A percentile compares a stretch with the other conserved stretches of the same genome.
These are phyloP conservation scores for Pseudocercospora musae DNA, from an alignment of 2,329 filamentous ascomycete genomes.

Conservation along the genomic window DNA sequence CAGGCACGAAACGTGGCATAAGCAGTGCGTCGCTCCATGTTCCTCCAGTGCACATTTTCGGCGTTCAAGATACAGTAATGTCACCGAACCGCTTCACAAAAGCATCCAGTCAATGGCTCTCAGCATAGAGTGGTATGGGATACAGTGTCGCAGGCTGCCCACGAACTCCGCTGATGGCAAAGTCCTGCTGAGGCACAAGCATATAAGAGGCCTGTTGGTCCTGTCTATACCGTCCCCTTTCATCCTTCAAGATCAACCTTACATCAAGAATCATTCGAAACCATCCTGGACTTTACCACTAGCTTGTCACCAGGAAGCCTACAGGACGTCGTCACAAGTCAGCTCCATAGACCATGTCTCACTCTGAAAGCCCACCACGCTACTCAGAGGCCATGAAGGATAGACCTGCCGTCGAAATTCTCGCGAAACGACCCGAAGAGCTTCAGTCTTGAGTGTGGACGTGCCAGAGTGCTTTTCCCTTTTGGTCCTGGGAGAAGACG, in stretches of 20 bases:
- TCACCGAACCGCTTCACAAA: no score
- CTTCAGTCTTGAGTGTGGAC: background rate
- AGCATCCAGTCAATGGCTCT: background rate
- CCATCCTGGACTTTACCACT: background rate
- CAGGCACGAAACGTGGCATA: no score
- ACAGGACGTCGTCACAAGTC: background rate
- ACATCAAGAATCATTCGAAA: background rate
- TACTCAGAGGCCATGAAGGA: constrained; percentile 7
- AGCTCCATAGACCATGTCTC: background rate
- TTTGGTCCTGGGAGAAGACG: no score
- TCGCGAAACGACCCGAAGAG: background rate
- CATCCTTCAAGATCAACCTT: background rate
- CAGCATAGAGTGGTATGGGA: background rate
- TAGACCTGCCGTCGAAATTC: constrained; percentile 2
- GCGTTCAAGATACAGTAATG: no score
- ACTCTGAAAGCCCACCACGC: background rate
- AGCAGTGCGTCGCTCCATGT: no score
- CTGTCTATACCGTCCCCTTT: background rate
- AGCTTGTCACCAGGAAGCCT: no score
- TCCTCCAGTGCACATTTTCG: no score
- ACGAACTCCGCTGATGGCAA: background rate
- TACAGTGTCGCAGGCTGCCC: background rate
- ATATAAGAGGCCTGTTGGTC: background rate
- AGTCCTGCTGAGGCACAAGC: background rate
- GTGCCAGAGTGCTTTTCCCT: background rate